Percentiles rank a stretch among this genome's conserved stretches.
Conservation (phyloP, 495 filamentous ascomycete genomes). For the Hyaloscypha variabilis region DNA sequence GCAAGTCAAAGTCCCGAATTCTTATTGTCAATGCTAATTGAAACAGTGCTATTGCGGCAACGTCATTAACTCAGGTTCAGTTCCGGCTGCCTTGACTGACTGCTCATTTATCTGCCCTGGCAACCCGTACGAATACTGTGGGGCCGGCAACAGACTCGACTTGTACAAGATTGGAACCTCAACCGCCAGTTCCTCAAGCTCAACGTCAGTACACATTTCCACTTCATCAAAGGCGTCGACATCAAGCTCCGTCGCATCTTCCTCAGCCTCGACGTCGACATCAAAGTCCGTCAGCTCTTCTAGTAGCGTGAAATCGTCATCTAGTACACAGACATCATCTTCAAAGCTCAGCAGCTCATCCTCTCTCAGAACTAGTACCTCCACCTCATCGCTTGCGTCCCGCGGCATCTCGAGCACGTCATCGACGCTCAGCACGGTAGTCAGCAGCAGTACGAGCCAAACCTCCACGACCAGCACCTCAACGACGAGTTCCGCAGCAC, state of each 20-base stretch:
- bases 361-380: neutral
- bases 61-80: conserved; percentile 18
- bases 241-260: neutral
- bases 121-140: conserved; percentile 29
- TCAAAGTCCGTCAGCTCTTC: conserved; percentile 22
- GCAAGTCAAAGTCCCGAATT: conserved; percentile 34
- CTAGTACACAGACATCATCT: neutral
- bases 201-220: conserved; percentile 1
- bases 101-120: conserved; percentile 40
- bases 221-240: conserved; percentile 4
- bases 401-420: neutral
- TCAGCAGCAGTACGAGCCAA: conserved; percentile 11
- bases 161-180: conserved; percentile 34
- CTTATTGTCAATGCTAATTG: neutral
- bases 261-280: conserved; percentile 4
- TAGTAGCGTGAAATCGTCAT: conserved; percentile 21
- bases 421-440: conserved; percentile 31
- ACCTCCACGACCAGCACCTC: conserved; percentile 13
- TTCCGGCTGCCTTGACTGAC: conserved; percentile 17
- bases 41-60: conserved; percentile 32
- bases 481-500: conserved; percentile 10
- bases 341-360: neutral
- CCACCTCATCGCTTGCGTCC: neutral
- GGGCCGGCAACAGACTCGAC: conserved; percentile 43
- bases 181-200: neutral